A percentile compares a stretch with the other conserved stretches of the same genome.
Conservation (phyloP, 805 yeast genomes). For the Teunomyces kruisii region DNA sequence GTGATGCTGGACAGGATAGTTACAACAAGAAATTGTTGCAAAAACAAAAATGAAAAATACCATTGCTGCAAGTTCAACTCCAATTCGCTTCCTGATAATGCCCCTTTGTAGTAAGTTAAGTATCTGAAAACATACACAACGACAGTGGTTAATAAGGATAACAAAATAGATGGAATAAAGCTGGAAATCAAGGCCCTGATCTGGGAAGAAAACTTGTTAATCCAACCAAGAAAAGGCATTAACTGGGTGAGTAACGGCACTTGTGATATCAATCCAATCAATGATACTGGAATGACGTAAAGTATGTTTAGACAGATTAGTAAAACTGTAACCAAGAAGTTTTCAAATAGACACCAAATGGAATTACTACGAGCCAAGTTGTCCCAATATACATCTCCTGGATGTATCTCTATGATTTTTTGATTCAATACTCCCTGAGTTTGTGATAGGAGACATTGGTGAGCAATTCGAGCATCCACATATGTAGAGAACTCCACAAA, state of each 20-base stretch:
- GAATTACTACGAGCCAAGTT: constrained; percentile 48
- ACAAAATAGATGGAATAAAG: constrained; percentile 64
- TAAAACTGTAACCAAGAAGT: constrained; percentile 43
- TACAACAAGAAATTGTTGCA: constrained; percentile 82
- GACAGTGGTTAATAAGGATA: constrained; percentile 60
- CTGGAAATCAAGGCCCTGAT: constrained; percentile 56
- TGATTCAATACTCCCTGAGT: constrained; percentile 43
- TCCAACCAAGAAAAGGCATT: constrained; percentile 59
- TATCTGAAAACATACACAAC: constrained; percentile 59
- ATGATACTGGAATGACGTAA: constrained; percentile 84
- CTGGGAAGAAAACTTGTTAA: constrained; percentile 53
- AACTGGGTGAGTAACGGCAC: constrained; percentile 61
- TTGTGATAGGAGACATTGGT: constrained; percentile 53
- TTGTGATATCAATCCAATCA: constrained; percentile 75
- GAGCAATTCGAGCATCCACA: constrained; percentile 60
- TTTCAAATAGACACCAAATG: constrained; percentile 36
- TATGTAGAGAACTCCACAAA: constrained; percentile 64
- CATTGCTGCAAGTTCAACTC: constrained; percentile 75
- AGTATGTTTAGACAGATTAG: constrained; percentile 49
- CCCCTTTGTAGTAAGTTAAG: constrained; percentile 56
- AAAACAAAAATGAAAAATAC: constrained; percentile 74
- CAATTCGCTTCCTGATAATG: constrained; percentile 57
- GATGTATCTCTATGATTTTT: constrained; percentile 54
- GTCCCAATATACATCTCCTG: constrained; percentile 71
- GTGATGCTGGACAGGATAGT: constrained; percentile 80